Evolutionary conservation across 2,329 filamentous ascomycete species (phyloP), one percentile per base, ranked within the genome.

Genomic region (Chaetomium strumarium): DNA sequence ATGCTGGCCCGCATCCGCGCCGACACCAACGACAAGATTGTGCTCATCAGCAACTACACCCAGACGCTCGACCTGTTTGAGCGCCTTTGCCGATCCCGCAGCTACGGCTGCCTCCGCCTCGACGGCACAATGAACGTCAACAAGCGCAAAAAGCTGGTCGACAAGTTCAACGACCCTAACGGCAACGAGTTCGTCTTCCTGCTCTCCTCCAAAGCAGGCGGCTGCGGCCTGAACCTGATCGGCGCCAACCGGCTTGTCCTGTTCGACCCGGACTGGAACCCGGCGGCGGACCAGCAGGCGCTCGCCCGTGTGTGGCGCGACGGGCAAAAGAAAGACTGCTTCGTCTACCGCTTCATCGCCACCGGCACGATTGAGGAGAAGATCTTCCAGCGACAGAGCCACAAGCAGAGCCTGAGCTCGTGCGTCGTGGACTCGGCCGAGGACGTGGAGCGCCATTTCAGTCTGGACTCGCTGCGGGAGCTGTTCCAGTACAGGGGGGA

Each of bases 311-410:
- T 99, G 17, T 99, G 93, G 93, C 88, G 93, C 76, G 93, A 99
- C 63, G 93, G 93, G 0, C 93, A 99, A 70, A 97, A 95, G 78
- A 99, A 99, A 67, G 93, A 99, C 65, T 99, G 93, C 66, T 99
- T 99, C 63, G 93, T 99, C 14, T 99, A 99, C 69, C 88, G 93
- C n/a, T 99, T 99, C 72, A 99, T 99, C 63, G 88, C 91, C 0
- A 97, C 95, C 0, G 93, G 93, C 4, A 96, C 91, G 0, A 99
- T 99, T 56, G 93, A 99, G 67, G 93, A 99, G 70, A 99, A 99
- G 73, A 96, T 99, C 61, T 99, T 99, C 73, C 93, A 99, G 70
- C 86, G 95, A 10, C 93, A 99, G 66, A 95, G 89, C 1, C 95
- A 99, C 75, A 99, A 99, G 71, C 93, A 99, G 70, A 95, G 90